phyloP scores from a whole-genome alignment of 805 yeast genomes.

The Brettanomyces anomalus region DNA sequence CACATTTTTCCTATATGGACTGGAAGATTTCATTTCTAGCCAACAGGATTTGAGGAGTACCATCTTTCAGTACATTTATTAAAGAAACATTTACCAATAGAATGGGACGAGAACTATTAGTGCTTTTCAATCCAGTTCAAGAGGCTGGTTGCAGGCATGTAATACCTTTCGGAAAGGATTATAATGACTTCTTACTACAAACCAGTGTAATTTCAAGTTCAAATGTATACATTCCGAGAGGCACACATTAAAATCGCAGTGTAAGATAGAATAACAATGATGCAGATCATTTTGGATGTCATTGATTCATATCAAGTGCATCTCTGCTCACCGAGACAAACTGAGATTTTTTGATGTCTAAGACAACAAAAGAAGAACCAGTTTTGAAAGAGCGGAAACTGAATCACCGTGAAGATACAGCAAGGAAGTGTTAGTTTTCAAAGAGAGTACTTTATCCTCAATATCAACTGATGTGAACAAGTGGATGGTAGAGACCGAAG shows the following conservation, averaged over 20 bases:
- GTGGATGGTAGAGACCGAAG: too few relatives aligned
- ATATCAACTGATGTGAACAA: too few relatives aligned
- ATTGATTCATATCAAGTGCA: conserved; percentile 59
- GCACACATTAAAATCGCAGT: conserved; percentile 5
- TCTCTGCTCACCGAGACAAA: conserved; percentile 49
- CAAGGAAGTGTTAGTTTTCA: too few relatives aligned
- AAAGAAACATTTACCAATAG: conserved; percentile 44
- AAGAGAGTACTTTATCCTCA: too few relatives aligned
- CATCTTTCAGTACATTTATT: conserved; percentile 53
- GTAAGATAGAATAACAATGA: conserved; percentile 62
- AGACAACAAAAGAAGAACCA: conserved; percentile 8
- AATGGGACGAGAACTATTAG: conserved; percentile 64
- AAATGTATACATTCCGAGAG: too few relatives aligned
- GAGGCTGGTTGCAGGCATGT: conserved; percentile 57
- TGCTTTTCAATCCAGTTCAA: conserved; percentile 59
- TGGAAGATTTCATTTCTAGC: conserved; percentile 62
- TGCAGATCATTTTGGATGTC: conserved; percentile 51
- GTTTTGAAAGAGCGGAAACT: conserved; percentile 16
- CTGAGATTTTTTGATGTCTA: conserved; percentile 18
- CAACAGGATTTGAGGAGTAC: conserved; percentile 50
- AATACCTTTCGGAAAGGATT: too few relatives aligned
- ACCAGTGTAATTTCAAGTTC: too few relatives aligned
- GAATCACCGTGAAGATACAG: conserved; percentile 73
- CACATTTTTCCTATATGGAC: too few relatives aligned
- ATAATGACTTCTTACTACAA: too few relatives aligned